Evolutionary conservation across 75 land plant genomes (phyloP).

Genomic region (Pinus albicaulis): DNA sequence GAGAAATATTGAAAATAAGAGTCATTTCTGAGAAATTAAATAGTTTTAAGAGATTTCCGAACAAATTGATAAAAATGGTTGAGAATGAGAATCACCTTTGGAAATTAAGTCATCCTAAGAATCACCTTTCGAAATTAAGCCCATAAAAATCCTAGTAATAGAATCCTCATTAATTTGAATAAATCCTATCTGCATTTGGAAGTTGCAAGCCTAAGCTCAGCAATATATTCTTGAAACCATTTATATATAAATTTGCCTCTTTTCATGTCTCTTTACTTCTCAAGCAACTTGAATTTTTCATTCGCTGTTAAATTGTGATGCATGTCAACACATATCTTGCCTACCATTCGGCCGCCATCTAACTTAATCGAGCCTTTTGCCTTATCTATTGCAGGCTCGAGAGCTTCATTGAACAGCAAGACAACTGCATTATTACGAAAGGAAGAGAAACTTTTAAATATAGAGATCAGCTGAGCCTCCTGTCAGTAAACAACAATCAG

Average conservation of each 20-base stretch:
- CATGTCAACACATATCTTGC: not conserved
- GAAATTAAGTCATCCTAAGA: too few species aligned
- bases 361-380: not conserved
- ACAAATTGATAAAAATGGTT: too few species aligned
- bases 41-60: too few species aligned
- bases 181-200: not conserved
- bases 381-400: constrained; percentile 23
- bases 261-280: not conserved
- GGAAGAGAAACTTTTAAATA: not conserved
- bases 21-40: too few species aligned
- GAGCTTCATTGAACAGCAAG: constrained; percentile 50
- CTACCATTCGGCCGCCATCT: not conserved
- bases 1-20: too few species aligned
- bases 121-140: too few species aligned
- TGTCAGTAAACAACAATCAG: not conserved
- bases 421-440: constrained; percentile 18
- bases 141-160: too few species aligned
- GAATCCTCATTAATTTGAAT: too few species aligned
- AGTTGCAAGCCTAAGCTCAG: too few species aligned
- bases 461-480: not conserved
- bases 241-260: not conserved
- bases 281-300: not conserved
- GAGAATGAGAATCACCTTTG: too few species aligned
- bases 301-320: not conserved
- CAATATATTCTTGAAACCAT: not conserved